phyloP scores from a whole-genome alignment of 1,139 yeast genomes.

The Meyerozyma sp. region DNA sequence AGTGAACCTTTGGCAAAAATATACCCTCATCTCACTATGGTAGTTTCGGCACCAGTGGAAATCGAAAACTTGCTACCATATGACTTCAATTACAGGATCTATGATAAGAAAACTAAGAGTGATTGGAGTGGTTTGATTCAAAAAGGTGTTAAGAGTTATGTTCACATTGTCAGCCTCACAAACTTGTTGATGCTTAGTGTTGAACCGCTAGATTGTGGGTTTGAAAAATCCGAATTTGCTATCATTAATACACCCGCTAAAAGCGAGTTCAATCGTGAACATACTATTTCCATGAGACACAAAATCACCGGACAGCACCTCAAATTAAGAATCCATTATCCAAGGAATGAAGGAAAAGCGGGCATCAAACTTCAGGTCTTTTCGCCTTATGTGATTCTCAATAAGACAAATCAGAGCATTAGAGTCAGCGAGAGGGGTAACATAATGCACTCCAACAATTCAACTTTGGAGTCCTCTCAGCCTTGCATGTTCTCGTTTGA shows the following conservation, averaged over 20 bases:
- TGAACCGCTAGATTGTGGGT: slow-evolving; percentile 62
- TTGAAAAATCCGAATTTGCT: slow-evolving; percentile 71
- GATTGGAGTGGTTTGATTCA: slow-evolving; percentile 63
- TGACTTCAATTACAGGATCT: slow-evolving; percentile 69
- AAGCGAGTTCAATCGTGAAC: slow-evolving; percentile 55
- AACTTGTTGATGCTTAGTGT: slow-evolving; percentile 69
- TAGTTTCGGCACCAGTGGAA: slow-evolving; percentile 81
- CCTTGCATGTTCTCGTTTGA: slow-evolving; percentile 89
- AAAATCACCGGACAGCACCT: slow-evolving; percentile 60
- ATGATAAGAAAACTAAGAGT: slow-evolving; percentile 67
- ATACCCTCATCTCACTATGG: slow-evolving; percentile 80
- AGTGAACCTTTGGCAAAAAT: slow-evolving; percentile 66
- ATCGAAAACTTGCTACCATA: slow-evolving; percentile 82
- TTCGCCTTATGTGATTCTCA: slow-evolving; percentile 79
- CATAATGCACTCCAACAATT: slow-evolving; percentile 29
- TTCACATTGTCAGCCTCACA: slow-evolving; percentile 77
- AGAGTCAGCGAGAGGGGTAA: slow-evolving; percentile 57
- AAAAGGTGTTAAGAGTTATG: slow-evolving; percentile 62
- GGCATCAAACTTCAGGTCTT: slow-evolving; percentile 65
- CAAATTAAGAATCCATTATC: slow-evolving; percentile 62
- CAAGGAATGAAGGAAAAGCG: slow-evolving; percentile 33
- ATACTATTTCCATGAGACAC: slow-evolving; percentile 40
- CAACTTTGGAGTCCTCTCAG: slow-evolving; percentile 21
- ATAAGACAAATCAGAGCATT: slow-evolving; percentile 69
- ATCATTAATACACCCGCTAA: slow-evolving; percentile 59